These are phyloP conservation scores for Cephalotrichum gorgonifer DNA, from an alignment of 2,329 filamentous ascomycete genomes.

Conservation along the genomic window DNA sequence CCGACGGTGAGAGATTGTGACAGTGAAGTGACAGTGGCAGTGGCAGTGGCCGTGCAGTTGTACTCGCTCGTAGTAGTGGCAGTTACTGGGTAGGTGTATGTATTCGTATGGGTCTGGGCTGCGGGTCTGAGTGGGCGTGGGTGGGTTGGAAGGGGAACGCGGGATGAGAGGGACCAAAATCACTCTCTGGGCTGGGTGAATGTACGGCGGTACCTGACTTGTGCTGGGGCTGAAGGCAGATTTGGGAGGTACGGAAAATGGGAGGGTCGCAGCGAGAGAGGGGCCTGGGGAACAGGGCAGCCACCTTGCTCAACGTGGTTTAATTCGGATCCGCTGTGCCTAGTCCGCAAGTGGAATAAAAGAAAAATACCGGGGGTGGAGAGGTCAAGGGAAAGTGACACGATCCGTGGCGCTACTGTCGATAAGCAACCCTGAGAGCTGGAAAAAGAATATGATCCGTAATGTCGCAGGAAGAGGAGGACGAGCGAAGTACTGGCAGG, in stretches of 20 bases:
- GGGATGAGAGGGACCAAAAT: not conserved
- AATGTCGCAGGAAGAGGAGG: no score
- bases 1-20: conserved; percentile 4
- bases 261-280: conserved; percentile 1
- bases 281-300: not conserved
- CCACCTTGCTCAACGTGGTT: conserved; percentile 5
- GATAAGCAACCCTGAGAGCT: no score
- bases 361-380: conserved; percentile 1
- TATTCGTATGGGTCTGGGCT: not conserved
- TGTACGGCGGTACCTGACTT: not conserved
- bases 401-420: no score
- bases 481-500: no score
- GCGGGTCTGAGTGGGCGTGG: not conserved
- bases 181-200: not conserved
- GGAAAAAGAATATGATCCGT: no score
- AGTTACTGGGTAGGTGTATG: not conserved
- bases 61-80: not conserved
- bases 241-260: not conserved
- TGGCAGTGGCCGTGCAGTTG: no score
- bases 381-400: no score
- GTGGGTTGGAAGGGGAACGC: conserved; percentile 3
- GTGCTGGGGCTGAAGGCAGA: not conserved
- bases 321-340: conserved; percentile 6
- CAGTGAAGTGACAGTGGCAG: not conserved
- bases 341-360: conserved; percentile 3